phyloP scores from a whole-genome alignment of 2,329 filamentous ascomycete genomes.

The Aspergillus spinulosporus region DNA sequence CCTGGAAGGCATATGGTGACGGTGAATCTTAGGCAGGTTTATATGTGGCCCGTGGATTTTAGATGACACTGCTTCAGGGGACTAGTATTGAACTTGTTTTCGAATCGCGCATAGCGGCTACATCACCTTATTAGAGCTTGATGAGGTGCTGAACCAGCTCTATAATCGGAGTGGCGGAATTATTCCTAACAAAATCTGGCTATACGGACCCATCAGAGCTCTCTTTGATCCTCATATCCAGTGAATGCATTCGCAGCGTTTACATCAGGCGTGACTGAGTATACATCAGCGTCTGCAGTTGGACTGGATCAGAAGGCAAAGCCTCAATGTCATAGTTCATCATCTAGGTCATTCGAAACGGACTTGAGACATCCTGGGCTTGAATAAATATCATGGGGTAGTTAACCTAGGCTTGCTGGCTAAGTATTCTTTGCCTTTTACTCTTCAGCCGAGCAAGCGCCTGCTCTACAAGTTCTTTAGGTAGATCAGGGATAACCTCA shows the following conservation, averaged over 20 bases:
- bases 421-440: slow-evolving; percentile 27
- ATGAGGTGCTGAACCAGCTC: too few species aligned
- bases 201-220: slow-evolving; percentile 40
- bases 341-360: slow-evolving; percentile 28
- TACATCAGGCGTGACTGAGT: slow-evolving; percentile 35
- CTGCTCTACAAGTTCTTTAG: slow-evolving; percentile 43
- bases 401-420: neutral
- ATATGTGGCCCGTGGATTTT: too few species aligned
- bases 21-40: neutral
- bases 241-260: slow-evolving; percentile 24
- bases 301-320: slow-evolving; percentile 24
- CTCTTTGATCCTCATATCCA: slow-evolving; percentile 42
- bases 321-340: slow-evolving; percentile 33
- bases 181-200: neutral
- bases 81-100: too few species aligned
- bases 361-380: too few species aligned
- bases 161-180: too few species aligned
- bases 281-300: slow-evolving; percentile 28
- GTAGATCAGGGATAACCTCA: slow-evolving; percentile 45
- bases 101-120: too few species aligned
- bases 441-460: slow-evolving; percentile 44
- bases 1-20: slow-evolving; percentile 21
- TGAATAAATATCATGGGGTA: neutral
- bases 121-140: too few species aligned
- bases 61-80: too few species aligned